Evolutionary conservation across 768 basidiomycete genomes (phyloP).

Genomic region (Boletus bicolor): DNA sequence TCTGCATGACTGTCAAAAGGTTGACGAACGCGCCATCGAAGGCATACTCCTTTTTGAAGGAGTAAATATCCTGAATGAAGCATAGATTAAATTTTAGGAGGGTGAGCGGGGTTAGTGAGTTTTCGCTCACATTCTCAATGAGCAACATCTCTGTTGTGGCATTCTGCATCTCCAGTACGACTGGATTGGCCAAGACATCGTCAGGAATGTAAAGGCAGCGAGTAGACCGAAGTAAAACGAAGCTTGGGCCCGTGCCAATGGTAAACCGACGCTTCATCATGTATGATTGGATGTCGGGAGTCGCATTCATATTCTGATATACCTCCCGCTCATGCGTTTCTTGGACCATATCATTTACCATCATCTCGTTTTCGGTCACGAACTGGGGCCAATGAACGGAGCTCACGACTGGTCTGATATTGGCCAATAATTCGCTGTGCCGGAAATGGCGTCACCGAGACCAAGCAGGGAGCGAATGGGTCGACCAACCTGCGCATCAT

Average conservation of each 20-base stretch:
- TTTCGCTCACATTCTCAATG: slow-evolving; percentile 11
- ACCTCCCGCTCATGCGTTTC: slow-evolving; percentile 10
- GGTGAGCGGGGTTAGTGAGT: background rate
- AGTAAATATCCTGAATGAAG: slow-evolving; percentile 10
- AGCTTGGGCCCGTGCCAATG: background rate
- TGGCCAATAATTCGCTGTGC: slow-evolving; percentile 4
- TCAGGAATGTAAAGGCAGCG: slow-evolving; percentile 6
- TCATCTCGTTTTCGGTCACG: background rate
- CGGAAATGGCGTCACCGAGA: background rate
- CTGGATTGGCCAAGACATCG: slow-evolving; percentile 3
- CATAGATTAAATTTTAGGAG: background rate
- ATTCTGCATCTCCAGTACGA: slow-evolving; percentile 13
- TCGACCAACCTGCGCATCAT: slow-evolving; percentile 7
- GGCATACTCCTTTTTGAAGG: slow-evolving; percentile 16
- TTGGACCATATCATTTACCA: slow-evolving; percentile 1
- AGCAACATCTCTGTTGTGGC: background rate
- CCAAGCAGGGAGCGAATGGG: background rate
- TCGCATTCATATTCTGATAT: background rate
- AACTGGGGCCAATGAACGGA: slow-evolving; percentile 15
- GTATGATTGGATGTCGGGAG: slow-evolving; percentile 7
- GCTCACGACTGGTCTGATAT: slow-evolving; percentile 1
- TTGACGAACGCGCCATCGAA: slow-evolving; percentile 8
- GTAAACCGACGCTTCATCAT: slow-evolving; percentile 8
- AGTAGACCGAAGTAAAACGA: background rate
- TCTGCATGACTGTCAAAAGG: slow-evolving; percentile 8